Evolutionary conservation across 306 rosid species (phyloP), one percentile per base, ranked within the genome.

Genomic region (Cicer judaicum): DNA sequence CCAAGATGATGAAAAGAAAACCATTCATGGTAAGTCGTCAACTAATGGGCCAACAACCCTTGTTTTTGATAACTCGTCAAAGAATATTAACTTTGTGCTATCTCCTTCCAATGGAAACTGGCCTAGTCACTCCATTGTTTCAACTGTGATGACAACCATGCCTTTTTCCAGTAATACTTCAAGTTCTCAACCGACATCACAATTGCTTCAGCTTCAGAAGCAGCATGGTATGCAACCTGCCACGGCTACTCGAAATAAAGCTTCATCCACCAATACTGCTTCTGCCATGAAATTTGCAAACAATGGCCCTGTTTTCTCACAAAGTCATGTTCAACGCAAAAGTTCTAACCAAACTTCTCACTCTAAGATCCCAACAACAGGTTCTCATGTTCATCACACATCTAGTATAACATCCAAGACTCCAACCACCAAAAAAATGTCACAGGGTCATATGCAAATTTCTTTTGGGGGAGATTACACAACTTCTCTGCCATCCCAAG

Each of bases 61-160:
- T 72, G 90, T 82, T 76, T 90, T 90, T 12, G 89, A 89, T 79
- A 87, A 87, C 73, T 76, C 96, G n/a, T 76, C 87, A 8, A 83
- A 86, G 81, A 84, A 86, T 76, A 84, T 85, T 11, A 87, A 85
- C 85, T 90, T 90, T 72, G 60, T 82, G 79, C 56, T 86, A 55
- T 69, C 89, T 66, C 78, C 84, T 64, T 49, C 70, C 5, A 67
- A 73, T 46, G 91, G 79, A 79, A 83, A 54, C 73, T 83, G 91
- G 91, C 89, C 88, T 19, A 42, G 84, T 66, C 79, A 47, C 40
- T 24, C 91, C 57, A 38, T 75, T 71, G 71, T 84, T 54, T 76
- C 87, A 7, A 72, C 84, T 72, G 60, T 78, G 9, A 50, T 65
- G 66, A 76, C 82, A 16, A 53, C 79, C 56, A 81, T 60, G 65